Conservation (phyloP, 805 yeast species). For the Monosporozyma siamensis region DNA sequence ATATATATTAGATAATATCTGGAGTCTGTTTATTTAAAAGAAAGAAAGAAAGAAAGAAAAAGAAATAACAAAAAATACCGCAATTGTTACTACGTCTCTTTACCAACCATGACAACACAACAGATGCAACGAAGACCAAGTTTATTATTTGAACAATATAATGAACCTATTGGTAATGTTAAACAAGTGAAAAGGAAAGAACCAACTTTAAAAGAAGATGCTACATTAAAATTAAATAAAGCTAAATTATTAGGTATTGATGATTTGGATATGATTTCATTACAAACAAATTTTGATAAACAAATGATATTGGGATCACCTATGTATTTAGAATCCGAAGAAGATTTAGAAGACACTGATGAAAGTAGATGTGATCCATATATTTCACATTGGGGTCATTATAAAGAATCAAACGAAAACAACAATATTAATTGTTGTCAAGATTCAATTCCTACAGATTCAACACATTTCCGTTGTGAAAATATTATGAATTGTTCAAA, state of each 20-base stretch:
- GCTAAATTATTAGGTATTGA: slow-evolving; percentile 17
- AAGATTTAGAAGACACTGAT: slow-evolving; percentile 6
- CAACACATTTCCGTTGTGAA: slow-evolving; percentile 9
- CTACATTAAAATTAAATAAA: not conserved
- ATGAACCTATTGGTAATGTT: slow-evolving; percentile 5
- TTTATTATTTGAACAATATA: slow-evolving; percentile 14
- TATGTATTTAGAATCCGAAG: slow-evolving; percentile 22
- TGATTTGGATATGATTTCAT: slow-evolving; percentile 26
- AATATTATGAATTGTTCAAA: slow-evolving; percentile 9
- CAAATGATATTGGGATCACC: slow-evolving; percentile 29
- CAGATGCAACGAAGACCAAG: slow-evolving; percentile 13
- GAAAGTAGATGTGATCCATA: slow-evolving; percentile 3
- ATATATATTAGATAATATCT: too few relatives aligned
- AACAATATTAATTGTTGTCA: not conserved
- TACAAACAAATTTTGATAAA: slow-evolving; percentile 23
- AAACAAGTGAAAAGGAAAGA: not conserved
- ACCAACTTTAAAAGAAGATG: slow-evolving; percentile 5
- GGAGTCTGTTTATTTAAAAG: too few relatives aligned
- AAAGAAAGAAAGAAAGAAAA: too few relatives aligned
- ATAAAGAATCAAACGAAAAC: not conserved
- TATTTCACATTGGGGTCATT: not conserved
- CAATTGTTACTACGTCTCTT: too few relatives aligned
- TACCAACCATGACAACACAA: not conserved
- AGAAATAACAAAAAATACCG: too few relatives aligned
- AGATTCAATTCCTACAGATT: slow-evolving; percentile 8